Evolutionary conservation across 2,329 filamentous ascomycete genomes (phyloP).

Genomic region (Arthrobotrys pseudoclavata): DNA sequence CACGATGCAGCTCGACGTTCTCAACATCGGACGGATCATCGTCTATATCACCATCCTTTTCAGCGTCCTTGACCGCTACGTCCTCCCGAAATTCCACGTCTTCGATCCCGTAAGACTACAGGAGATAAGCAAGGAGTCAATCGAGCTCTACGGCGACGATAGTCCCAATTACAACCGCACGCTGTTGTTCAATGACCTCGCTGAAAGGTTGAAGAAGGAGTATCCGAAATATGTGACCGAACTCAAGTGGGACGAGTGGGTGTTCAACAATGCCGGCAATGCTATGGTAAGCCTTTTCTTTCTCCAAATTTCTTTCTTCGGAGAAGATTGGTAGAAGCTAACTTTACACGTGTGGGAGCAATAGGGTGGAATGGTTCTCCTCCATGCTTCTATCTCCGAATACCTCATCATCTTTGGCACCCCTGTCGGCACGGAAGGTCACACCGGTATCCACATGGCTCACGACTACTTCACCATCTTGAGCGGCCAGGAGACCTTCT

Average conservation of each 20-base stretch:
- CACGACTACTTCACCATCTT: slow-evolving; percentile 97
- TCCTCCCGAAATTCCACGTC: slow-evolving; percentile 74
- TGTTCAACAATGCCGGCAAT: slow-evolving; percentile 92
- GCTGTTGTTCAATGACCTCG: slow-evolving; percentile 76
- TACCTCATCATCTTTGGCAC: slow-evolving; percentile 92
- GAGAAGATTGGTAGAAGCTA: slow-evolving; percentile 4
- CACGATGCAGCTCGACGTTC: slow-evolving; percentile 42
- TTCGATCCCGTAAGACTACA: slow-evolving; percentile 79
- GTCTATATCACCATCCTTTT: slow-evolving; percentile 48
- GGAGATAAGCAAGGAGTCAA: slow-evolving; percentile 75
- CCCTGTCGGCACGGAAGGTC: slow-evolving; percentile 85
- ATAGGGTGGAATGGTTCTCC: slow-evolving; percentile 83
- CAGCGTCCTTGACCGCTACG: slow-evolving; percentile 47
- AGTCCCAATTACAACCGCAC: slow-evolving; percentile 68
- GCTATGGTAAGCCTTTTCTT: slow-evolving; percentile 73
- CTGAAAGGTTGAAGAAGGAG: slow-evolving; percentile 68
- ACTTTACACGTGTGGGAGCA: neutral
- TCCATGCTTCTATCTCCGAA: slow-evolving; percentile 88
- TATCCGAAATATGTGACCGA: slow-evolving; percentile 73
- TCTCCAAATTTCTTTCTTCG: neutral
- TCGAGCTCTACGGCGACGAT: slow-evolving; percentile 80
- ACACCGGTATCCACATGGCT: slow-evolving; percentile 88
- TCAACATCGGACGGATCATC: slow-evolving; percentile 27
- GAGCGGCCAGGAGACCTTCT: slow-evolving; percentile 80
- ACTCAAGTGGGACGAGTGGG: slow-evolving; percentile 78